phyloP scores from a whole-genome alignment of 495 filamentous ascomycete genomes.

The Aspergillus baeticus region DNA sequence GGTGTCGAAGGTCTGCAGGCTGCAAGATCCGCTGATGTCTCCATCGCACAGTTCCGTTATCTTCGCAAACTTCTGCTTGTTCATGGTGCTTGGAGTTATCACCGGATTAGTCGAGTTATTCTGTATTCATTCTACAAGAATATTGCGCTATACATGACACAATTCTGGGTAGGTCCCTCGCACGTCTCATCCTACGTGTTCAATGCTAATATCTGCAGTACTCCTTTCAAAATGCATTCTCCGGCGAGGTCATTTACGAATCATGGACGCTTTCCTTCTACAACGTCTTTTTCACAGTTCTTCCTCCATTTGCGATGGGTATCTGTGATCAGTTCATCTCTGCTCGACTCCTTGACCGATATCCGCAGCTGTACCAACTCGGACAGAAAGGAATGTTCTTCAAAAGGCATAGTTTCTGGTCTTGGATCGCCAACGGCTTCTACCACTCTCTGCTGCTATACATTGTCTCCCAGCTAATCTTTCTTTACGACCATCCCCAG shows the following conservation, averaged over 20 bases:
- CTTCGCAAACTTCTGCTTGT: slow-evolving; percentile 93
- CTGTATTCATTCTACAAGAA: slow-evolving; percentile 99
- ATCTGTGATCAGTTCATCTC: slow-evolving; percentile 99
- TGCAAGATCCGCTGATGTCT: slow-evolving; percentile 91
- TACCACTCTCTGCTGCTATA: slow-evolving; percentile 96
- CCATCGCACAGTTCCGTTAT: slow-evolving; percentile 95
- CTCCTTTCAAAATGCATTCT: slow-evolving; percentile 97
- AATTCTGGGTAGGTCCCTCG: slow-evolving; percentile 78
- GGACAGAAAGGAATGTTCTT: slow-evolving; percentile 93
- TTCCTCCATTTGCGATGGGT: slow-evolving; percentile 92
- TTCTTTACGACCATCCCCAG: slow-evolving; percentile 71
- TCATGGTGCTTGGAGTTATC: slow-evolving; percentile 97
- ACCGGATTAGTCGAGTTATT: slow-evolving; percentile 93
- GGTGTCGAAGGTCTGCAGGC: slow-evolving; percentile 99
- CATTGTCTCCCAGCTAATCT: slow-evolving; percentile 78
- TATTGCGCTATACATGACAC: slow-evolving; percentile 96
- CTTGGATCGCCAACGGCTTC: slow-evolving; percentile 90
- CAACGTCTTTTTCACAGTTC: slow-evolving; percentile 96
- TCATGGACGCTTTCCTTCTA: slow-evolving; percentile 99
- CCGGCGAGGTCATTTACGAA: slow-evolving; percentile 97
- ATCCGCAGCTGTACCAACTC: slow-evolving; percentile 93
- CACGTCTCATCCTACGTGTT: neutral
- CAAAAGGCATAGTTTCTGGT: slow-evolving; percentile 83
- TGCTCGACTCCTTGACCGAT: slow-evolving; percentile 92
- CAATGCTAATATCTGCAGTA: slow-evolving; percentile 58